Base-by-base conservation (phyloP, 306 rosid genomes). In the Lupinus albus region DNA sequence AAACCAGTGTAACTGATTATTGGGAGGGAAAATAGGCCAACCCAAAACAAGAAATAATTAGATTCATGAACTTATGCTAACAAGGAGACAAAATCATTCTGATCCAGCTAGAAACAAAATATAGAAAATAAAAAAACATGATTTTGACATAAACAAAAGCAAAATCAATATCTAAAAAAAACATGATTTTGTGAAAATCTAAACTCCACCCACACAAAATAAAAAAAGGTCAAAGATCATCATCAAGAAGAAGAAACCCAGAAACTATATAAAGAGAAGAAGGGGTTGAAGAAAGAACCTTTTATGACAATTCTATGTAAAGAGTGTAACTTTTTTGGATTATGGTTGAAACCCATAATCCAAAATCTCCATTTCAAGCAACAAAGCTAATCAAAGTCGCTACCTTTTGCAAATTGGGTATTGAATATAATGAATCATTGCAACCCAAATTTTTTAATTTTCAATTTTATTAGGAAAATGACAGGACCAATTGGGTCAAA, bases 131-230 rank as follows among this genome's bases (percentile, higher is more conserved):
- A 11, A 11, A 15, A 16, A 39, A 7, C 74, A 58, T 57, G 45
- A 71, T 69, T 69, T 79, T 70, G 77, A 77, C 68, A 75, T 75
- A 84, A 80, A 35, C 85, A 80, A 64, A 81, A 47, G 79, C 84
- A 75, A 76, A 89, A 64, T 62, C 76, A 81, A 57, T 72, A 60
- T 65, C 70, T 65, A 44, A 74, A 70, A 76, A 71, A 65, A 67
- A 61, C 71, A 71, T 69, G 60, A 73, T 11, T 50, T 65, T 44
- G 4, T 41, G 5, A 41, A 11, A 41, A 41, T 41, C 56, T 54
- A 70, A 70, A 44, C 46, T 61, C 25, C 18, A 77, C 44, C 38
- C 30, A 53, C 20, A 12, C 42, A 8, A 5, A 62, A 49, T 8
- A 32, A 36, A 15, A 5, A 8, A 44, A 5, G 53, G 32, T 6